Conservation (phyloP, 306 rosid genomes). For the Cucumis hystrix region DNA sequence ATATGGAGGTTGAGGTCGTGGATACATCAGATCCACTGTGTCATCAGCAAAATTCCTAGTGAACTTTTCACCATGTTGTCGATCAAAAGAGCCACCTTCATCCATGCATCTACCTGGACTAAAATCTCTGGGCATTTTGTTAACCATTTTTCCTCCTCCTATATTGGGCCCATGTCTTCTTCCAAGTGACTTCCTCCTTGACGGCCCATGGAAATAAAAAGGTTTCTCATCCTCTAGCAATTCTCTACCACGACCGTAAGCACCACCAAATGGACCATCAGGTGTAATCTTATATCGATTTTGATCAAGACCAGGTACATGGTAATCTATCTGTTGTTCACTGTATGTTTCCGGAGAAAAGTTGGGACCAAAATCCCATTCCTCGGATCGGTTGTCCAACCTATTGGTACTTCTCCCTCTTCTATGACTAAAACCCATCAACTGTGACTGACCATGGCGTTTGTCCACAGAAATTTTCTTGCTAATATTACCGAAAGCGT, state of each 20-base stretch:
- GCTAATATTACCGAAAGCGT: conserved; percentile 32
- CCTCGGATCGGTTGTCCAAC: conserved; percentile 26
- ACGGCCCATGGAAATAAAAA: conserved; percentile 27
- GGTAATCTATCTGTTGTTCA: conserved; percentile 44
- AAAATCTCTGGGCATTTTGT: conserved; percentile 41
- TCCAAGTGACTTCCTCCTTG: conserved; percentile 67
- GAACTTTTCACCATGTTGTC: conserved; percentile 50
- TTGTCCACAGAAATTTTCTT: conserved; percentile 59
- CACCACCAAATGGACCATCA: conserved; percentile 46
- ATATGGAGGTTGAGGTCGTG: conserved; percentile 42
- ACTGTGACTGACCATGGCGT: conserved; percentile 45
- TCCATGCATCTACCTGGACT: conserved; percentile 53
- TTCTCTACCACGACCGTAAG: conserved; percentile 59
- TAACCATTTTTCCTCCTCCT: conserved; percentile 43
- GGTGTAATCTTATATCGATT: conserved; percentile 29
- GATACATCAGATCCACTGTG: conserved; percentile 27
- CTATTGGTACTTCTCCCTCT: conserved; percentile 47
- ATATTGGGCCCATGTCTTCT: conserved; percentile 24
- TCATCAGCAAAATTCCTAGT: conserved; percentile 47
- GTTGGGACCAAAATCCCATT: conserved; percentile 53
- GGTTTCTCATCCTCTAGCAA: conserved; percentile 43
- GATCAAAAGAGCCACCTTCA: conserved; percentile 47
- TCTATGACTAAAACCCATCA: conserved; percentile 52
- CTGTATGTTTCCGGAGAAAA: conserved; percentile 45
- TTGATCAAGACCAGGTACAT: conserved; percentile 48